phyloP scores from a whole-genome alignment of 768 basidiomycete genomes.

The Leccinum aurantiacum region DNA sequence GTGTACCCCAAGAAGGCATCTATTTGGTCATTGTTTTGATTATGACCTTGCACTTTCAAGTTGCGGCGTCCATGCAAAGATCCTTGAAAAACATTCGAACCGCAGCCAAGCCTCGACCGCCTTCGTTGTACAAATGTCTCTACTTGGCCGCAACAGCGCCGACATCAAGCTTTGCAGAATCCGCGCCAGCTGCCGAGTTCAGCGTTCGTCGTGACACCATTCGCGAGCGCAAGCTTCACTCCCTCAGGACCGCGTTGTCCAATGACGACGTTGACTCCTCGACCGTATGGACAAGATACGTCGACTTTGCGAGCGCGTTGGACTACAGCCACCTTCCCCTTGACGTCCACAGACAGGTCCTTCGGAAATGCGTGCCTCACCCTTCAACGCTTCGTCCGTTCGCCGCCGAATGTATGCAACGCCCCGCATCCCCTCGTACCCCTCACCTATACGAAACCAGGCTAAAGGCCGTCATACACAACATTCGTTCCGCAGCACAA shows the following conservation, averaged over 20 bases:
- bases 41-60: background rate
- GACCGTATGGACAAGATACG: conserved; percentile 66
- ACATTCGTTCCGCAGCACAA: conserved; percentile 55
- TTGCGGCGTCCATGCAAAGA: conserved; percentile 20
- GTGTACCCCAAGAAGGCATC: background rate
- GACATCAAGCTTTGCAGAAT: conserved; percentile 2
- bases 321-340: conserved; percentile 55
- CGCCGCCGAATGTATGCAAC: conserved; percentile 42
- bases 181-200: conserved; percentile 6
- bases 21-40: background rate
- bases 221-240: conserved; percentile 28
- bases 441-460: conserved; percentile 66
- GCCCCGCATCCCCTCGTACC: conserved; percentile 34
- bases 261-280: conserved; percentile 39
- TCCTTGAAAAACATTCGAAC: conserved; percentile 23
- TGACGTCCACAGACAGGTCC: conserved; percentile 65
- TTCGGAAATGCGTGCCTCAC: conserved; percentile 62
- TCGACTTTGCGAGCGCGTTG: conserved; percentile 50
- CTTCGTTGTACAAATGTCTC: conserved; percentile 8
- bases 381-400: conserved; percentile 44
- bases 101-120: conserved; percentile 8
- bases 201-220: conserved; percentile 8
- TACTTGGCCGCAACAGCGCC: conserved; percentile 15
- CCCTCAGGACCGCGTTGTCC: conserved; percentile 32
- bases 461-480: conserved; percentile 64